Percentiles rank a stretch among this genome's conserved stretches.
phyloP scores from a whole-genome alignment of 495 filamentous ascomycete genomes.

The Penicillium ucsense region DNA sequence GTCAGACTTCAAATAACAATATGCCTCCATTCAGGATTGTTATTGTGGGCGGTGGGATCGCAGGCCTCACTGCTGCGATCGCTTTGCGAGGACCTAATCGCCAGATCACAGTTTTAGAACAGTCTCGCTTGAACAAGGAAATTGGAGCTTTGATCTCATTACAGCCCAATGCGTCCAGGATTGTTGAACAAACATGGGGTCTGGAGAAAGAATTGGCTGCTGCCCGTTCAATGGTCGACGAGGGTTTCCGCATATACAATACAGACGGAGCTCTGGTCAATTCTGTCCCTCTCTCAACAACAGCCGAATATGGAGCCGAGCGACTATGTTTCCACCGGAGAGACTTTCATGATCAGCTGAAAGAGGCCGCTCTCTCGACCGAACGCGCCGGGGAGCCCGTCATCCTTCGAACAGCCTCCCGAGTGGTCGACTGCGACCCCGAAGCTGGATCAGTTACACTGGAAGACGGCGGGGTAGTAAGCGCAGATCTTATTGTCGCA shows the following conservation, averaged over 20 bases:
- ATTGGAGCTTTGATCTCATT: slow-evolving; percentile 23
- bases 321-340: slow-evolving; percentile 19
- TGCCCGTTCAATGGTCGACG: slow-evolving; percentile 15
- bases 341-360: slow-evolving; percentile 19
- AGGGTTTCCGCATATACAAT: slow-evolving; percentile 22
- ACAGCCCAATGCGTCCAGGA: slow-evolving; percentile 22
- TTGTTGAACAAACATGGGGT: slow-evolving; percentile 15
- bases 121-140: slow-evolving; percentile 18
- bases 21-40: slow-evolving; percentile 10
- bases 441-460: slow-evolving; percentile 13
- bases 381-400: slow-evolving; percentile 11
- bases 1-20: not conserved
- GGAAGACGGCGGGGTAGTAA: slow-evolving; percentile 12
- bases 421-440: slow-evolving; percentile 12
- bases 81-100: slow-evolving; percentile 16
- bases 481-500: slow-evolving; percentile 31
- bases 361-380: slow-evolving; percentile 6
- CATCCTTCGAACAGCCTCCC: slow-evolving; percentile 4
- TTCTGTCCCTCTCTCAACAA: slow-evolving; percentile 10
- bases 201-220: slow-evolving; percentile 6
- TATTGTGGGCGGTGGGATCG: slow-evolving; percentile 12
- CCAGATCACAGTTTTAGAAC: slow-evolving; percentile 17
- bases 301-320: slow-evolving; percentile 15
- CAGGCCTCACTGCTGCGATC: slow-evolving; percentile 16
- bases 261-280: slow-evolving; percentile 12